A percentile compares a stretch with the other conserved stretches of the same genome.
These are phyloP conservation scores for Microcyclosporella mali DNA, from an alignment of 2,329 filamentous ascomycete species.

Conservation along the genomic window DNA sequence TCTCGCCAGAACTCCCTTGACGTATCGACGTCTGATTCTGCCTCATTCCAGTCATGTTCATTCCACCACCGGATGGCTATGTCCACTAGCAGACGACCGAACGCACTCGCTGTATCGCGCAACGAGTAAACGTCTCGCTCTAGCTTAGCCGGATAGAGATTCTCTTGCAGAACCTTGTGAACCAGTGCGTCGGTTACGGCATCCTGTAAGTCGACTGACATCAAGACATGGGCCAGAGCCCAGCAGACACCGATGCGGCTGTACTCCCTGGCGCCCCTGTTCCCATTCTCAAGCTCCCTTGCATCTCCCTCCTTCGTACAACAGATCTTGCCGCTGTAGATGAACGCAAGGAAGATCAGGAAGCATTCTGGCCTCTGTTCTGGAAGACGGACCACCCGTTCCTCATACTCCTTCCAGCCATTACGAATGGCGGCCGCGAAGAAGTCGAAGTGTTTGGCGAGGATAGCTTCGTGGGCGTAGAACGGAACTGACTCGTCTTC, in stretches of 20 bases:
- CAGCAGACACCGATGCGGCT: conserved; percentile 8
- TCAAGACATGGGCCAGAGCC: conserved; percentile 18
- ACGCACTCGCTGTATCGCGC: background rate
- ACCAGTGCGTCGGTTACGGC: conserved; percentile 13
- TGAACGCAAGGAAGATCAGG: conserved; percentile 12
- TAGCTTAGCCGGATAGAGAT: background rate
- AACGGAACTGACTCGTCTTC: background rate
- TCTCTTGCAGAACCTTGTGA: background rate
- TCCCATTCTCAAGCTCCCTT: background rate
- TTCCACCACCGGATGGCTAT: background rate
- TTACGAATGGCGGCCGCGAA: conserved; percentile 3
- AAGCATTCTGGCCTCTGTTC: conserved; percentile 8
- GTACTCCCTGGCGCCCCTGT: background rate
- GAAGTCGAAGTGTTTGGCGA: conserved; percentile 3
- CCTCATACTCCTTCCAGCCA: conserved; percentile 12
- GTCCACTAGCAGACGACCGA: background rate
- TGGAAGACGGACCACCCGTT: conserved; percentile 5
- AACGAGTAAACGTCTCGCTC: background rate
- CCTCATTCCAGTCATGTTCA: background rate
- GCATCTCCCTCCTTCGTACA: background rate
- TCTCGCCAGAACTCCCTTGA: background rate
- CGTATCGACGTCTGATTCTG: background rate
- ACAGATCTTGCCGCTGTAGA: conserved; percentile 9
- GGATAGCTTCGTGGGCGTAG: background rate
- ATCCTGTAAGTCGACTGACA: conserved; percentile 20